Conservation (phyloP, 495 filamentous ascomycete genomes). For the Mytilinidion resinicola region DNA sequence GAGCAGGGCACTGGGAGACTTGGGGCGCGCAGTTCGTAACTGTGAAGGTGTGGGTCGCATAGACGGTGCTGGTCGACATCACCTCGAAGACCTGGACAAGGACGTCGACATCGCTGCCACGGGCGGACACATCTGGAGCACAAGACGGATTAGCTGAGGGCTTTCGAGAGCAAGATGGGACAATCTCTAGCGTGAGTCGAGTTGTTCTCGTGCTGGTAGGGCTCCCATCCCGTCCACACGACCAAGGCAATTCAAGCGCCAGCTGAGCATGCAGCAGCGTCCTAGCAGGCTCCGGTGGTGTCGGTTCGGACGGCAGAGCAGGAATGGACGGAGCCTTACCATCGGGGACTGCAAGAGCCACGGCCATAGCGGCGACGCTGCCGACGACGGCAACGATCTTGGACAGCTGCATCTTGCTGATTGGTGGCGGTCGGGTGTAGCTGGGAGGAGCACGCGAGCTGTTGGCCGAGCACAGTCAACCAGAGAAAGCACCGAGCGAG, state of each 20-base stretch:
- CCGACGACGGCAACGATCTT: slow-evolving; percentile 7
- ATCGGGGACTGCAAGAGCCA: slow-evolving; percentile 1
- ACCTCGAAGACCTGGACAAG: not conserved
- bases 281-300: no score
- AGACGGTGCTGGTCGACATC: slow-evolving; percentile 16
- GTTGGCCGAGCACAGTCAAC: slow-evolving; percentile 1
- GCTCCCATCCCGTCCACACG: no score
- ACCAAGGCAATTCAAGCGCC: no score
- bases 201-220: no score
- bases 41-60: slow-evolving; percentile 13
- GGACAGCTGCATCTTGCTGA: slow-evolving; percentile 11
- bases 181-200: no score
- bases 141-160: not conserved
- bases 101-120: not conserved
- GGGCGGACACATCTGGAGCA: not conserved
- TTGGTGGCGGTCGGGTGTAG: not conserved
- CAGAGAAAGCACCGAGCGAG: not conserved
- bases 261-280: no score
- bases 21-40: slow-evolving; percentile 18
- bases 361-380: slow-evolving; percentile 3
- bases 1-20: slow-evolving; percentile 22
- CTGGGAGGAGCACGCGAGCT: not conserved
- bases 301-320: not conserved
- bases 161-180: not conserved
- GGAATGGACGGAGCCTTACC: slow-evolving; percentile 1